Evolutionary conservation across 2,329 filamentous ascomycete species (phyloP).

Genomic region (Fusarium longipes): DNA sequence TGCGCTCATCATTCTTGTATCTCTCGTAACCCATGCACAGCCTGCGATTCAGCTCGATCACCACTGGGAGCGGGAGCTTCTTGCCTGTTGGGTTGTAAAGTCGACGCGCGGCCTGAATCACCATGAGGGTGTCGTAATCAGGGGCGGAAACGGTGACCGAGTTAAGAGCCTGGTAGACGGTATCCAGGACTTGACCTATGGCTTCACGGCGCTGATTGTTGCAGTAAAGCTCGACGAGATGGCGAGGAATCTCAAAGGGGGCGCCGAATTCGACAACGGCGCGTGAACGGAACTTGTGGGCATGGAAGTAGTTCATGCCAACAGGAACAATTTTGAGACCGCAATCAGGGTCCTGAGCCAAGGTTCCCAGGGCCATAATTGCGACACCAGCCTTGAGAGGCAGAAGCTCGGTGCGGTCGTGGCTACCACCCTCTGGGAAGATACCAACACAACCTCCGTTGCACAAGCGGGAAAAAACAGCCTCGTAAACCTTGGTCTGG

Average conservation of each 20-base stretch:
- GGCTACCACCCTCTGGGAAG: constrained; percentile 95
- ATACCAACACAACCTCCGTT: constrained; percentile 92
- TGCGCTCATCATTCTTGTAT: constrained; percentile 90
- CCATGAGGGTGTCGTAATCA: constrained; percentile 96
- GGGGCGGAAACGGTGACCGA: constrained; percentile 92
- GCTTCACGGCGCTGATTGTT: constrained; percentile 86
- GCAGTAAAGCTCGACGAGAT: constrained; percentile 87
- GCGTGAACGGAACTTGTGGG: constrained; percentile 96
- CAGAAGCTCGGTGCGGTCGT: constrained; percentile 90
- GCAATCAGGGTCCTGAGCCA: constrained; percentile 86
- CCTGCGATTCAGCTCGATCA: constrained; percentile 93
- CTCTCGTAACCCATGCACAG: constrained; percentile 91
- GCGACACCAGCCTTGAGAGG: constrained; percentile 96
- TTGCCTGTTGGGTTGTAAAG: constrained; percentile 95
- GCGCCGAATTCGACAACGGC: constrained; percentile 95
- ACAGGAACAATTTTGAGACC: constrained; percentile 95
- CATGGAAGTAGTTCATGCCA: constrained; percentile 99
- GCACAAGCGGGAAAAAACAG: constrained; percentile 86
- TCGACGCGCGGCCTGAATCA: constrained; percentile 92
- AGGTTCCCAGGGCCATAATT: constrained; percentile 94
- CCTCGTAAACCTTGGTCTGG: constrained; percentile 92
- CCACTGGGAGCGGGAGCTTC: constrained; percentile 89
- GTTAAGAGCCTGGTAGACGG: constrained; percentile 84
- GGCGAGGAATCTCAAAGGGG: constrained; percentile 84
- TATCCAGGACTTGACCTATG: constrained; percentile 85